phyloP scores from a whole-genome alignment of 2,329 filamentous ascomycete species.

The Calonectria pseudoturangicola region DNA sequence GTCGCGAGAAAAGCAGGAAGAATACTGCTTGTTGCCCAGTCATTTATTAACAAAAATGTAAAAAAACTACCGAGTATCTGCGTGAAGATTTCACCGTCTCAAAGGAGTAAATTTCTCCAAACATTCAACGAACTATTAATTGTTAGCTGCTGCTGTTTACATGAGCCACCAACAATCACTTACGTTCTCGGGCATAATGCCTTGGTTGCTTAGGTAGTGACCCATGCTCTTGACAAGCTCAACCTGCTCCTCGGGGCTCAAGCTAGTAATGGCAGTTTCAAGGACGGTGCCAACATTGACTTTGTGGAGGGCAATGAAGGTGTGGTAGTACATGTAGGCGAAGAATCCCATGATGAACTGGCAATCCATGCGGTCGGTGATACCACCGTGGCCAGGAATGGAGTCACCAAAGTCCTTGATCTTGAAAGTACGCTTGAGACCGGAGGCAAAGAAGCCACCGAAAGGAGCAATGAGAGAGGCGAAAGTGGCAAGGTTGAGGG shows the following conservation, averaged over 20 bases:
- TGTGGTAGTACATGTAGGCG: constrained; percentile 98
- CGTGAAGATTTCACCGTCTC: constrained; percentile 47
- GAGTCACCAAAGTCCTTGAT: constrained; percentile 99
- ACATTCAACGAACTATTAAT: constrained; percentile 51
- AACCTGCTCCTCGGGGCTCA: constrained; percentile 90
- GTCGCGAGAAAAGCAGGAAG: constrained; percentile 42
- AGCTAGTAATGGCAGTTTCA: constrained; percentile 92
- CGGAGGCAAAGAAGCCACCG: constrained; percentile 98
- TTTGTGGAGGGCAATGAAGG: constrained; percentile 94
- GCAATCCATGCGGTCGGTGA: constrained; percentile 99
- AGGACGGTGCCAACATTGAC: constrained; percentile 90
- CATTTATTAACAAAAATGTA: constrained; percentile 46
- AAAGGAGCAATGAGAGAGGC: constrained; percentile 98
- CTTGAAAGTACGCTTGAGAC: constrained; percentile 98
- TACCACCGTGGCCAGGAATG: constrained; percentile 97
- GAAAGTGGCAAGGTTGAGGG: constrained; percentile 92
- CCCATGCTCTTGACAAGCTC: constrained; percentile 82
- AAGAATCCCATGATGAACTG: constrained; percentile 99
- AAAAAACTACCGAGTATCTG: constrained; percentile 31
- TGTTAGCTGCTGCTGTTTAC: constrained; percentile 29
- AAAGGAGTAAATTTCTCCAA: constrained; percentile 51
- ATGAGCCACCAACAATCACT: constrained; percentile 36
- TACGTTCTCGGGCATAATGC: constrained; percentile 61
- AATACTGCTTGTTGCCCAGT: constrained; percentile 34
- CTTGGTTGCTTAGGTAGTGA: constrained; percentile 80